Base-by-base conservation (phyloP, 108 stramenopile species). In the Cyclostephanos invisitatus region DNA sequence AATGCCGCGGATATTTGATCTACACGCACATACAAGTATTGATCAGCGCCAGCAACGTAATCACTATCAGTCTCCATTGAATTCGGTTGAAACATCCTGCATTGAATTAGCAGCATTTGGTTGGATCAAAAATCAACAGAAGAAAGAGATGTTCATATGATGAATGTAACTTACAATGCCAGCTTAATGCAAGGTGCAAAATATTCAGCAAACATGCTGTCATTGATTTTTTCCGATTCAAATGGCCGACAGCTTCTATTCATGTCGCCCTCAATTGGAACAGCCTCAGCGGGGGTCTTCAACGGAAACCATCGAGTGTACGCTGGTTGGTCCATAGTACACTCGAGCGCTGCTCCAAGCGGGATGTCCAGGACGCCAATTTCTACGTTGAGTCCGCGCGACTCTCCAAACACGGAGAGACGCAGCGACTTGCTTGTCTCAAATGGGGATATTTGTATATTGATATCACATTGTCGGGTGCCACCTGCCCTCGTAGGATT, bases 301-400 rank as follows among this genome's bases (percentile, higher is more conserved):
- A 95, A 67, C 8, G 94, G 94, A 67, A 95, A 95, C 94, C 94
- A 95, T 37, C 90, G 77, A 36, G 71, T 56, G 46, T 92, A 91
- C 55, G 56, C 78, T 80, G 70, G 74, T 37, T 49, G 63, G 35
- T 93, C 85, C 50, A 86, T 78, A 64, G 87, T 89, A 44, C 88
- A 90, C 60, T 77, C 83, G 64, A 93, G 88, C 20, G 86, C 86
- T 22, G 74, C 47, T 15, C 86, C 90, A 4, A 93, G 64, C 2
- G 91, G 88, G 56, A 91, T 87, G n/a, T 90, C 61, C 22, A 94
- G 73, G 49, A 93, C 81, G 3, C 92, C 91, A 20, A 96, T 73
- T 67, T 90, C 91, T 10, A 85, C 70, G 50, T 89, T 90, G 15
- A 69, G 87, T 53, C 87, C 37, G 36, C 76, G 32, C n/a, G 60